phyloP scores from a whole-genome alignment of 106 monocot genomes.

The Phalaenopsis equestris region DNA sequence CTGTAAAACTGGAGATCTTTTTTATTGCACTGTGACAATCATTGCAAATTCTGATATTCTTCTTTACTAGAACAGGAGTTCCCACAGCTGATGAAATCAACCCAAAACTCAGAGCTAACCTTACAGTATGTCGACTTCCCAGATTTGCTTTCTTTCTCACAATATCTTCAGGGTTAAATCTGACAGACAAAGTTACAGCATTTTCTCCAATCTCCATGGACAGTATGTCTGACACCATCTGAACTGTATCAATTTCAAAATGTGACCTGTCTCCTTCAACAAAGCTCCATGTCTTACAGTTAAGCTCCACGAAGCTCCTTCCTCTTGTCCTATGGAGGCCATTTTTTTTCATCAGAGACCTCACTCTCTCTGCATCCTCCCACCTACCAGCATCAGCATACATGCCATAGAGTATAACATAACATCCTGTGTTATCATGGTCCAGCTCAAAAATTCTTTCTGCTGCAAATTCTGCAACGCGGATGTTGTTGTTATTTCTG shows the following conservation, averaged over 20 bases:
- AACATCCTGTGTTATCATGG: slow-evolving; percentile 88
- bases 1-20: slow-evolving; percentile 40
- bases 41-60: slow-evolving; percentile 77
- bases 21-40: slow-evolving; percentile 70
- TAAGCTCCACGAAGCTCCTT: slow-evolving; percentile 41
- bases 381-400: slow-evolving; percentile 59
- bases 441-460: slow-evolving; percentile 42
- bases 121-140: slow-evolving; percentile 46
- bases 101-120: slow-evolving; percentile 56
- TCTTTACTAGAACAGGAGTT: slow-evolving; percentile 58
- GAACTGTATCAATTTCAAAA: slow-evolving; percentile 24
- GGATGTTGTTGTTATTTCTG: slow-evolving; percentile 55
- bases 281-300: slow-evolving; percentile 34
- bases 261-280: slow-evolving; percentile 57
- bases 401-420: slow-evolving; percentile 54
- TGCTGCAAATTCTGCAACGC: slow-evolving; percentile 66
- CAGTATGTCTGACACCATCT: slow-evolving; percentile 41
- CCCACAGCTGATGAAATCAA: slow-evolving; percentile 62
- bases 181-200: neutral
- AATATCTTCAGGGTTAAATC: slow-evolving; percentile 5
- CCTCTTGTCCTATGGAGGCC: slow-evolving; percentile 37
- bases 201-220: slow-evolving; percentile 42
- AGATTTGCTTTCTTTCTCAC: slow-evolving; percentile 19
- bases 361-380: slow-evolving; percentile 49
- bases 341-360: slow-evolving; percentile 44